Conservation (phyloP, 208 protist species). For the Trypanosoma boissoni region DNA sequence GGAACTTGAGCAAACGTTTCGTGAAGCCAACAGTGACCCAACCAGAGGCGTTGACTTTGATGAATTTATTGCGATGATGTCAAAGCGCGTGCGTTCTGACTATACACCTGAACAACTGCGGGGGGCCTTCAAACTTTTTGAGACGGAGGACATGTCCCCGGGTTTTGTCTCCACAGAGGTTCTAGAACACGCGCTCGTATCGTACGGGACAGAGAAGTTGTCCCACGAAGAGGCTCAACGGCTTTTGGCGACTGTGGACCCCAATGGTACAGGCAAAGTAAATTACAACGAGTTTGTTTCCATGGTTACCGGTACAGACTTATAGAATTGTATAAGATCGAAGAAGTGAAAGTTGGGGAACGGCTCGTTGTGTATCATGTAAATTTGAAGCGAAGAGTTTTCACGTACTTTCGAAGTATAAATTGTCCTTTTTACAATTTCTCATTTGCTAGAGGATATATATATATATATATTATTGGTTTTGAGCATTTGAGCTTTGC, state of each 20-base stretch:
- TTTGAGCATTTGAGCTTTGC: no score
- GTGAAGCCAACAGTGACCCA: conserved; percentile 39
- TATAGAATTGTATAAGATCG: no score
- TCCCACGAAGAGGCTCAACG: conserved; percentile 69
- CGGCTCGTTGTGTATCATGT: no score
- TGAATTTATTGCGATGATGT: conserved; percentile 89
- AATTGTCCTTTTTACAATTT: no score
- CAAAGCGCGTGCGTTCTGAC: conserved; percentile 74
- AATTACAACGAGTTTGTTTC: conserved; percentile 91
- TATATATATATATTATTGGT: no score
- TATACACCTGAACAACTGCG: conserved; percentile 88
- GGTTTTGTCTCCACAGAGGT: conserved; percentile 85
- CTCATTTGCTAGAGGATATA: no score
- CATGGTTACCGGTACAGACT: conserved; percentile 48
- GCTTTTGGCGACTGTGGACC: conserved; percentile 77
- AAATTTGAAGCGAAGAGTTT: no score
- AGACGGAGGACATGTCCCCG: conserved; percentile 72
- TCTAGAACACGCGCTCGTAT: conserved; percentile 84
- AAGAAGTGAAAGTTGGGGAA: no score
- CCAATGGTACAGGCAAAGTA: conserved; percentile 71
- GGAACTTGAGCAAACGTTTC: conserved; percentile 82
- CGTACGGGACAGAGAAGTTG: conserved; percentile 88
- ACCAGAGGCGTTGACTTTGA: conserved; percentile 70
- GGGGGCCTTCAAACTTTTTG: conserved; percentile 89
- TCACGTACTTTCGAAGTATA: no score